Base-by-base conservation (phyloP, 805 yeast species). In the Naumovozyma baii region DNA sequence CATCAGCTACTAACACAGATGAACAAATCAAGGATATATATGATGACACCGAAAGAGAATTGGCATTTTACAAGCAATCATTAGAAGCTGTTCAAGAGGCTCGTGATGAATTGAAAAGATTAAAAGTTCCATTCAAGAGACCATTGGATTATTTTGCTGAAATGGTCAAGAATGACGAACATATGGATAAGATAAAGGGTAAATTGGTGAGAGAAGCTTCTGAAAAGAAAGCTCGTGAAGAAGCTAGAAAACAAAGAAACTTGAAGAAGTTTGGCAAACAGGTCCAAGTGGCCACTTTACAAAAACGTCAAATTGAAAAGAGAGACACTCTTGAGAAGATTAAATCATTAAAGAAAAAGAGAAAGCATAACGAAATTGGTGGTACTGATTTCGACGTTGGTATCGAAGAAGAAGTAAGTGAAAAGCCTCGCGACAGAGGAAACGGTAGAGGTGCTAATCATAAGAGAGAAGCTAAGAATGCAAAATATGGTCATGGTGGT, bases 91-190 rank as follows among this genome's bases (percentile, higher is more conserved):
- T 83, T 20, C 64, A 72, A 38, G 75, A 72, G 50, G 95, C 83
- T 18, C 79, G 90, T 55, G 61, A 70, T 35, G 73, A 74, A 39
- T 68, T 83, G 32, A 65, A 78, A 37, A 78, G 78, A 54, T 72
- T 83, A 49, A 80, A 80, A 56, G 78, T 90, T 25, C 86, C 96
- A 44, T 92, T 92, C 61, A 72, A 94, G 20, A 77, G 98, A 62
- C 99, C 99, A 29, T 67, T 76, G 54, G 98, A 92, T 61, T 92
- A 85, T 63, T 92, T 92, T 67, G 99, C 98, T 15, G 98, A 92
- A 66, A 92, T 92, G 98, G 84, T 87, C 44, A 92, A 92, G 68
- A 80, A 88, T 39, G 98, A 92, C 63, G 96, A 86, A 62, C 99
- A 92, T 64, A 92, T 92, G 98, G 96, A 86, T 57, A 84, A 78